Evolutionary conservation across 148 eudicot species (phyloP).

Genomic region (Chenopodium formosanum): DNA sequence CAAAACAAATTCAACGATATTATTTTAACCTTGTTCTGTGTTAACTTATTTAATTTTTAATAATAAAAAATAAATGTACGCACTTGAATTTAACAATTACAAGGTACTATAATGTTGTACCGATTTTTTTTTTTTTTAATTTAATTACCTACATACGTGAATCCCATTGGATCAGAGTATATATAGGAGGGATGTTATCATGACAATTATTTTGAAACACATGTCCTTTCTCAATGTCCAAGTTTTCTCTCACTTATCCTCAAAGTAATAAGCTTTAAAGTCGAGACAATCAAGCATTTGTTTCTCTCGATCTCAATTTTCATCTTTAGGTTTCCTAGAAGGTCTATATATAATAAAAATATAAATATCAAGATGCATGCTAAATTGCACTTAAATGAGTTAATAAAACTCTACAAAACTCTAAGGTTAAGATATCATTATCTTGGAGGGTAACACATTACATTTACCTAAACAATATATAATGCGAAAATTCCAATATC

Average conservation of each 20-base stretch:
- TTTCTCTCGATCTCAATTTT: neutral
- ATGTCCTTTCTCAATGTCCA: neutral
- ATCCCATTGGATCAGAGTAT: neutral
- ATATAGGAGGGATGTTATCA: neutral
- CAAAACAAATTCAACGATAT: no score
- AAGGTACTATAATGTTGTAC: no score
- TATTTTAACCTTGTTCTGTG: no score
- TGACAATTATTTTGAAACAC: neutral
- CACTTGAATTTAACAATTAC: no score
- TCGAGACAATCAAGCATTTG: neutral
- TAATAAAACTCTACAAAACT: slow-evolving; percentile 1
- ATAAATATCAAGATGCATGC: neutral
- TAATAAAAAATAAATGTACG: no score
- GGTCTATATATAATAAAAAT: neutral
- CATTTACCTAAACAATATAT: no score
- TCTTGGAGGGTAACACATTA: neutral
- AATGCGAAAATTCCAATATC: neutral
- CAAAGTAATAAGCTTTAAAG: neutral
- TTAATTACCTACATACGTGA: no score
- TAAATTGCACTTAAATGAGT: neutral
- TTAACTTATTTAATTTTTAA: no score
- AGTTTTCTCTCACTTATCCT: slow-evolving; percentile 1
- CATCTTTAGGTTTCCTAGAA: neutral
- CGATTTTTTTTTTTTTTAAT: no score
- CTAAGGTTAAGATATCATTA: slow-evolving; percentile 22